These are phyloP conservation scores for Melastoma malabathricum DNA, from an alignment of 345 rosid genomes.

Conservation along the genomic window DNA sequence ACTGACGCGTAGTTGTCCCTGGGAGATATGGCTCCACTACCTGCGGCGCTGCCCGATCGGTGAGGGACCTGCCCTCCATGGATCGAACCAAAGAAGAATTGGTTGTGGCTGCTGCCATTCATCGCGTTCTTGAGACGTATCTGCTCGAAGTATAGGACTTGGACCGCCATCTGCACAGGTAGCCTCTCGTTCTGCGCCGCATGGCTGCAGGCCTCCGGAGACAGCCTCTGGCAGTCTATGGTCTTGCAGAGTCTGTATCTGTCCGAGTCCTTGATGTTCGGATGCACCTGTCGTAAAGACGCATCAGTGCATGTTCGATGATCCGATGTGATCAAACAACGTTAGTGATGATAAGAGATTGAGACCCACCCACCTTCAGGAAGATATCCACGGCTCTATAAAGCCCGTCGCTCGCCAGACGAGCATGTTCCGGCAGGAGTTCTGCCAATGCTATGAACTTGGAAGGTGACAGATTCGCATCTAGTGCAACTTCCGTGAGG, in stretches of 20 bases:
- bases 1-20: slow-evolving; percentile 94
- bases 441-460: slow-evolving; percentile 78
- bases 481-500: slow-evolving; percentile 90
- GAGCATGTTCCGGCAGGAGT: slow-evolving; percentile 90
- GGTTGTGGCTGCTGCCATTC: slow-evolving; percentile 66
- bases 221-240: slow-evolving; percentile 82
- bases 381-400: slow-evolving; percentile 88
- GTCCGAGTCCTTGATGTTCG: slow-evolving; percentile 76
- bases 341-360: not conserved
- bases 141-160: slow-evolving; percentile 85
- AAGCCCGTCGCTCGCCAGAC: slow-evolving; percentile 73
- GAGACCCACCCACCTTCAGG: slow-evolving; percentile 50
- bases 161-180: slow-evolving; percentile 95
- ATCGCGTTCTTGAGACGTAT: slow-evolving; percentile 88
- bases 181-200: slow-evolving; percentile 93
- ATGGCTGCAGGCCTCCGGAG: slow-evolving; percentile 99
- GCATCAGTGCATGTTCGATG: not conserved
- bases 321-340: not conserved
- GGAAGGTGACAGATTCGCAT: slow-evolving; percentile 53
- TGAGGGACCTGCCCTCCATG: slow-evolving; percentile 63
- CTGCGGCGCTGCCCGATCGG: slow-evolving; percentile 75
- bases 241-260: slow-evolving; percentile 86
- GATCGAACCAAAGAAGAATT: slow-evolving; percentile 49
- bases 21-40: slow-evolving; percentile 96
- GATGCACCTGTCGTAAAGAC: slow-evolving; percentile 54